A percentile compares a stretch with the other conserved stretches of the same genome.
These are phyloP conservation scores for Beverwykella pulmonaria DNA, from an alignment of 495 filamentous ascomycete species.

Conservation along the genomic window DNA sequence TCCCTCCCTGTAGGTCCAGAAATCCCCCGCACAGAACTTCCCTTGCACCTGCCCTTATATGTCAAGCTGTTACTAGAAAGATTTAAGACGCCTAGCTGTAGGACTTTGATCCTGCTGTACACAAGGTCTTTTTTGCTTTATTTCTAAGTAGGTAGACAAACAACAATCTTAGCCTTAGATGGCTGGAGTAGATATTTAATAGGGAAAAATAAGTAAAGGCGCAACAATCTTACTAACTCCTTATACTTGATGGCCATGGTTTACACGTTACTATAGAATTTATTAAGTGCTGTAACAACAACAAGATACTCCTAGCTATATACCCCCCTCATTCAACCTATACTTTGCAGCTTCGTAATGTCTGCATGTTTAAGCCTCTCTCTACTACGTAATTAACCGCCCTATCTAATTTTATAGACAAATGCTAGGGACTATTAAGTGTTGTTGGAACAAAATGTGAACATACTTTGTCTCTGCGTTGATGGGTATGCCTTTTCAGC, in stretches of 20 bases:
- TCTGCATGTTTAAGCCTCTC: conserved; percentile 8
- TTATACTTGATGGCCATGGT: conserved; percentile 34
- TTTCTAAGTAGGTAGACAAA: conserved; percentile 32
- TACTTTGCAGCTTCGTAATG: conserved; percentile 31
- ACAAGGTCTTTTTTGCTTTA: conserved; percentile 15
- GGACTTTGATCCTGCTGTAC: conserved; percentile 1
- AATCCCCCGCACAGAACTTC: conserved; percentile 22
- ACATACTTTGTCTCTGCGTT: no score
- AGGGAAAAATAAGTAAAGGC: conserved; percentile 18
- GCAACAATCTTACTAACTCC: conserved; percentile 10
- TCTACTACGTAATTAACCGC: not conserved
- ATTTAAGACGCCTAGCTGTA: conserved; percentile 26
- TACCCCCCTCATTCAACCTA: conserved; percentile 33
- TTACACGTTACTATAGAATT: conserved; percentile 31
- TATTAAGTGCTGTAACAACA: conserved; percentile 21
- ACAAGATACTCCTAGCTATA: conserved; percentile 23
- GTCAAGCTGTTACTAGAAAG: conserved; percentile 5
- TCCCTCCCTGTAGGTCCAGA: no score
- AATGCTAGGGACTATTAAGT: conserved; percentile 1
- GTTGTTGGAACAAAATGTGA: no score
- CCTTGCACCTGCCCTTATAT: conserved; percentile 32
- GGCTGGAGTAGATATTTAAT: conserved; percentile 30
- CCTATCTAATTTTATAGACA: conserved; percentile 1
- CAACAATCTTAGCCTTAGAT: conserved; percentile 21
- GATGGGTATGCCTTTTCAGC: no score